Percentiles rank a stretch among this genome's conserved stretches.
phyloP scores from a whole-genome alignment of 2,329 filamentous ascomycete genomes.

The Fusarium sterilihyphosum region DNA sequence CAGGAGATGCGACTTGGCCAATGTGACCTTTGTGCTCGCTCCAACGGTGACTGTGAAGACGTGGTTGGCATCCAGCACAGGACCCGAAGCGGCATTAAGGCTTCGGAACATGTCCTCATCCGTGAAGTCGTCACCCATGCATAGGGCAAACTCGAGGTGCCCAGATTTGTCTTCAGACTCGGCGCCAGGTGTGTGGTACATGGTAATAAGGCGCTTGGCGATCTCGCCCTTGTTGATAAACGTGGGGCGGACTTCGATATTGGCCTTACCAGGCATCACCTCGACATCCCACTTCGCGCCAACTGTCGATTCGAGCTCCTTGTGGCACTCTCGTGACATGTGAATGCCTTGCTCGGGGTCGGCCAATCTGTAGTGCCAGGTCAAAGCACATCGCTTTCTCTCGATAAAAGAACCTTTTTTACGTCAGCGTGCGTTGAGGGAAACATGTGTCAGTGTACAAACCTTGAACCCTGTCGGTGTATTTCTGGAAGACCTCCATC shows the following conservation, averaged over 20 bases:
- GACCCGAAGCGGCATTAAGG: slow-evolving; percentile 68
- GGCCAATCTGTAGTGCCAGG: slow-evolving; percentile 95
- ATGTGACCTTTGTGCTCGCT: slow-evolving; percentile 88
- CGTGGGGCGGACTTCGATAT: slow-evolving; percentile 93
- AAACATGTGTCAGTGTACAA: slow-evolving; percentile 44
- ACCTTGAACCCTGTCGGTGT: slow-evolving; percentile 87
- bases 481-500: slow-evolving; percentile 84
- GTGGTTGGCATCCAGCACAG: slow-evolving; percentile 65
- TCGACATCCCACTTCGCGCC: slow-evolving; percentile 88
- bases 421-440: slow-evolving; percentile 1
- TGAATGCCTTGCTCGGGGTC: slow-evolving; percentile 86
- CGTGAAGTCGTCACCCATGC: slow-evolving; percentile 94
- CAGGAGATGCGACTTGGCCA: slow-evolving; percentile 88
- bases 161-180: slow-evolving; percentile 58
- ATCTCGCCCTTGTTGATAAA: slow-evolving; percentile 99
- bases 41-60: slow-evolving; percentile 94
- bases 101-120: slow-evolving; percentile 97
- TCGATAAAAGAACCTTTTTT: slow-evolving; percentile 87
- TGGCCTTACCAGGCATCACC: slow-evolving; percentile 96
- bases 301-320: slow-evolving; percentile 81
- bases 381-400: slow-evolving; percentile 90
- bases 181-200: slow-evolving; percentile 67
- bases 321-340: slow-evolving; percentile 83
- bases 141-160: slow-evolving; percentile 86
- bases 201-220: slow-evolving; percentile 80